A percentile compares a stretch with the other conserved stretches of the same genome.
Evolutionary conservation across 371 early-diverging fungal species (phyloP).

Genomic region (Actinomucor elegans): DNA sequence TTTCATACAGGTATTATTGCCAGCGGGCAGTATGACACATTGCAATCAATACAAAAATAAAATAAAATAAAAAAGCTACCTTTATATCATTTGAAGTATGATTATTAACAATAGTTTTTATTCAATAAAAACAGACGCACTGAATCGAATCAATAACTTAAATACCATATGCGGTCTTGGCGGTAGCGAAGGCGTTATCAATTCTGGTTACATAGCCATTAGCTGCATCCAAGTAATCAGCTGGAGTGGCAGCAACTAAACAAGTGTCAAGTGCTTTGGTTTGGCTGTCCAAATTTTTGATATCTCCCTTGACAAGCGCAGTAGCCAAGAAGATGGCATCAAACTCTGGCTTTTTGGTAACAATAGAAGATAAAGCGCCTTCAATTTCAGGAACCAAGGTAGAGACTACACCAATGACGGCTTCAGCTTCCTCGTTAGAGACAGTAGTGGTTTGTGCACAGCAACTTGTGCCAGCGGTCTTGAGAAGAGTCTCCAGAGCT

Average conservation of each 20-base stretch:
- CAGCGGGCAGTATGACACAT: no score
- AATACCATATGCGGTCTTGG: slow-evolving; percentile 19
- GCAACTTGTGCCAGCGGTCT: slow-evolving; percentile 14
- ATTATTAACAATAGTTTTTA: no score
- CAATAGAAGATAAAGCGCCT: slow-evolving; percentile 6
- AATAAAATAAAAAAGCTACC: no score
- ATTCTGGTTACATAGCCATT: slow-evolving; percentile 9
- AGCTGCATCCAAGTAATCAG: slow-evolving; percentile 8
- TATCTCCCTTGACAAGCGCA: slow-evolving; percentile 13
- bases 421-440: slow-evolving; percentile 17
- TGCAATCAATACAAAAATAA: no score
- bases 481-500: slow-evolving; percentile 10
- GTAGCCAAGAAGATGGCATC: slow-evolving; percentile 10
- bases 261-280: slow-evolving; percentile 17
- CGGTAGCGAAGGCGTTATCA: slow-evolving; percentile 14
- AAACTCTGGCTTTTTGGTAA: slow-evolving; percentile 18
- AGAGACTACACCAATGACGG: slow-evolving; percentile 9
- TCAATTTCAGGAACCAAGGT: slow-evolving; percentile 11
- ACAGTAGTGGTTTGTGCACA: slow-evolving; percentile 3
- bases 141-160: neutral
- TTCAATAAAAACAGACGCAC: neutral
- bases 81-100: no score
- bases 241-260: slow-evolving; percentile 16
- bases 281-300: slow-evolving; percentile 11
- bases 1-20: no score